phyloP scores from a whole-genome alignment of 805 yeast species.

The Saccharomycopsis lassenensis region DNA sequence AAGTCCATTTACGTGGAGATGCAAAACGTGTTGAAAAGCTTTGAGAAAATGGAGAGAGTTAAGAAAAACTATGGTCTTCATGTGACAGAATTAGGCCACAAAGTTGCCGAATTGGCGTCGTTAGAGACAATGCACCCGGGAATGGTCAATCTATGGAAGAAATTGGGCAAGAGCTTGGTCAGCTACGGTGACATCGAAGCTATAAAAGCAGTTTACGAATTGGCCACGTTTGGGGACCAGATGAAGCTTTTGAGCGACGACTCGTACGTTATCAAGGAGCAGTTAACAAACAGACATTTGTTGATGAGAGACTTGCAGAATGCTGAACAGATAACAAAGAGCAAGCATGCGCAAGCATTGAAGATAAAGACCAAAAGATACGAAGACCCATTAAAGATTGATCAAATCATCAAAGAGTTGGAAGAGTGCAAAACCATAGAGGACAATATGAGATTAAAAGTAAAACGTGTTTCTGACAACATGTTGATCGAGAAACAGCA shows the following conservation, averaged over 20 bases:
- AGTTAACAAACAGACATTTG: conserved; percentile 84
- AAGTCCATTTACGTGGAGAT: conserved; percentile 59
- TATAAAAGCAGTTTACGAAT: conserved; percentile 56
- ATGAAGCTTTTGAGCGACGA: conserved; percentile 55
- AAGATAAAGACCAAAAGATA: conserved; percentile 61
- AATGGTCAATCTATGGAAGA: conserved; percentile 70
- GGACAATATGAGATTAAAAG: conserved; percentile 63
- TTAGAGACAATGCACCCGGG: conserved; percentile 52
- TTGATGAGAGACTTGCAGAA: conserved; percentile 79
- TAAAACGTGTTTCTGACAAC: conserved; percentile 74
- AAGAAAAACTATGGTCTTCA: conserved; percentile 42
- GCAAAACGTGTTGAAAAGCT: conserved; percentile 38
- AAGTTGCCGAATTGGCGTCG: conserved; percentile 28
- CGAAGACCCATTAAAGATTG: conserved; percentile 79
- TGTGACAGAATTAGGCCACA: conserved; percentile 41
- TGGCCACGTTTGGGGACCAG: conserved; percentile 71
- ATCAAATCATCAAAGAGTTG: conserved; percentile 72
- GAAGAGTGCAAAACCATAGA: conserved; percentile 73
- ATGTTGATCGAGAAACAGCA: conserved; percentile 65
- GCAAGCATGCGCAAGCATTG: conserved; percentile 59
- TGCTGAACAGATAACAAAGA: conserved; percentile 65
- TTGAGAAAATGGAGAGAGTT: conserved; percentile 42
- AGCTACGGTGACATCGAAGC: conserved; percentile 69
- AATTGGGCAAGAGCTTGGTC: conserved; percentile 56
- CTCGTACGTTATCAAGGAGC: conserved; percentile 81